Conservation (phyloP, 768 basidiomycete genomes). For the Boletellus sp. region DNA sequence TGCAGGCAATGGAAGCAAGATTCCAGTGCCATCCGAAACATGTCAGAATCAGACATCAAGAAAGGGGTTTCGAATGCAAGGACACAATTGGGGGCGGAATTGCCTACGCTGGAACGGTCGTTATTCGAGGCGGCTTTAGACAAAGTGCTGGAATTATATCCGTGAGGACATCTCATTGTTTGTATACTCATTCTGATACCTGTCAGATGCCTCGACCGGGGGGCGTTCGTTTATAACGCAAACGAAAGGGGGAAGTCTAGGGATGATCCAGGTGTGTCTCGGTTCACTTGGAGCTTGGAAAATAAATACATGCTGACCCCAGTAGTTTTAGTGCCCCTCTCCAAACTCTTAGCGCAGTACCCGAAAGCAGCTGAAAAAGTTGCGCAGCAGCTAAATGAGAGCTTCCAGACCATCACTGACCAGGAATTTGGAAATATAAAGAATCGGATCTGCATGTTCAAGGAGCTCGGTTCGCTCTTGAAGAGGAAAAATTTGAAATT, state of each 20-base stretch:
- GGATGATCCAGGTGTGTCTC: conserved; percentile 3
- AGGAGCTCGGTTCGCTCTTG: not conserved
- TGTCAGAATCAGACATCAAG: fast-evolving
- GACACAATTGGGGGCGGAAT: conserved; percentile 3
- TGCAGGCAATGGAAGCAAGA: conserved; percentile 26
- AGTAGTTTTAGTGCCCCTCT: conserved; percentile 8
- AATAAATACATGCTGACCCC: not conserved
- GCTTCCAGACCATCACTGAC: conserved; percentile 4
- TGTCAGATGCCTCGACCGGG: conserved; percentile 17
- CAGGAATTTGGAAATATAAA: conserved; percentile 13
- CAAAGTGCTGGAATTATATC: conserved; percentile 19
- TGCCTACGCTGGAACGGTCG: conserved; percentile 9
- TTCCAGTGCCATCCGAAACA: not conserved
- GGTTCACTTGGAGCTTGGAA: not conserved
- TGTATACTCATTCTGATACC: not conserved
- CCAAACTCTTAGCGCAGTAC: not conserved
- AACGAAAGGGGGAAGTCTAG: not conserved
- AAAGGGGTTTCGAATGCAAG: not conserved
- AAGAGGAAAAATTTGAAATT: not conserved
- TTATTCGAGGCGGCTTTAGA: conserved; percentile 27
- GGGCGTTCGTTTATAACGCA: conserved; percentile 3
- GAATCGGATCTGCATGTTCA: conserved; percentile 10
- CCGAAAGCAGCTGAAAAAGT: conserved; percentile 12
- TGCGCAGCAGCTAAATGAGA: not conserved
- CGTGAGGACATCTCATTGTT: conserved; percentile 12